These are phyloP conservation scores for Fomitopsis pinicola DNA, from an alignment of 1,284 basidiomycete genomes.

Conservation along the genomic window DNA sequence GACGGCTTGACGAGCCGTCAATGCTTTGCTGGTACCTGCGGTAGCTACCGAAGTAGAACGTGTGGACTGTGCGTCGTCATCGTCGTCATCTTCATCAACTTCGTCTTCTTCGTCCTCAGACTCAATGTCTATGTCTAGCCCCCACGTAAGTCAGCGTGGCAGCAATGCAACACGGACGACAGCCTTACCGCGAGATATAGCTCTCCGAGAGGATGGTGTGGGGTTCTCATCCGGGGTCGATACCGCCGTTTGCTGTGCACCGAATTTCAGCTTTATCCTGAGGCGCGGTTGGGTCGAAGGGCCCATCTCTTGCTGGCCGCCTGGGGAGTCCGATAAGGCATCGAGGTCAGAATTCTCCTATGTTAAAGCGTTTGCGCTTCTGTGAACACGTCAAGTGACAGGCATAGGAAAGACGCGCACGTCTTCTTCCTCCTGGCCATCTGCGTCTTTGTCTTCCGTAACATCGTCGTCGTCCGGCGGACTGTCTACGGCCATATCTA, in stretches of 20 bases:
- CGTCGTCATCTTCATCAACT: conserved; percentile 35
- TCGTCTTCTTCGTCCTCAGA: conserved; percentile 46
- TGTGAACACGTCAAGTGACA: conserved; percentile 7
- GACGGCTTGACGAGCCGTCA: conserved; percentile 73
- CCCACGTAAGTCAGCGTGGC: not conserved
- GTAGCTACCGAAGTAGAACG: conserved; percentile 28
- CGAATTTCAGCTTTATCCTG: conserved; percentile 62
- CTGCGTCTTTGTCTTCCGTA: conserved; percentile 26
- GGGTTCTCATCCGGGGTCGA: conserved; percentile 19
- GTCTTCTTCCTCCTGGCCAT: conserved; percentile 22
- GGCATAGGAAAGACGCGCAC: conserved; percentile 12
- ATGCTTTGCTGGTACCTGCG: conserved; percentile 35
- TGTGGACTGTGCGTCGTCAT: conserved; percentile 28
- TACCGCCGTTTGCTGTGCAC: conserved; percentile 33
- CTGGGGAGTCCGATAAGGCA: conserved; percentile 26
- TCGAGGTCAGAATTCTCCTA: conserved; percentile 32
- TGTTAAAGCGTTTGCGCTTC: not conserved
- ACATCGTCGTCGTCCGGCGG: conserved; percentile 29
- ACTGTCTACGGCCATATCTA: conserved; percentile 23
- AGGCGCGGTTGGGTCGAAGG: conserved; percentile 31
- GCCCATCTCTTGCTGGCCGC: conserved; percentile 8
- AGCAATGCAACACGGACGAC: not conserved
- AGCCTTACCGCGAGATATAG: conserved; percentile 25
- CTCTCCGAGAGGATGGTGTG: conserved; percentile 22
- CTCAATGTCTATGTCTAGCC: conserved; percentile 40